Evolutionary conservation across 2,329 filamentous ascomycete genomes (phyloP).

Genomic region (Fusarium albosuccineum): DNA sequence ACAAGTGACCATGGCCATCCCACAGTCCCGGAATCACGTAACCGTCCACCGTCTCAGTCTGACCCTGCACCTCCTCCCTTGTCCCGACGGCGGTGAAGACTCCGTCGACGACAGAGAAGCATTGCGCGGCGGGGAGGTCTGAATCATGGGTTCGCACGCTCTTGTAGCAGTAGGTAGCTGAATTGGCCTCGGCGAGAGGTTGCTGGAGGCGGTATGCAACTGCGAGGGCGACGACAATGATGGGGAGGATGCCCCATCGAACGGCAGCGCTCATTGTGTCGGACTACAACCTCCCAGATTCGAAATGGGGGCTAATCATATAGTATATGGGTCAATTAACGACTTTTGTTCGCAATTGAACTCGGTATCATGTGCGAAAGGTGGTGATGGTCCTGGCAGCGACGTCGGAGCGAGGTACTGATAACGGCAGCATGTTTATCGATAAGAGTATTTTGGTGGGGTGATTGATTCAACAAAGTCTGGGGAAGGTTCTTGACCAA

Average conservation of each 20-base stretch:
- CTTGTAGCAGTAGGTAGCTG: slow-evolving; percentile 56
- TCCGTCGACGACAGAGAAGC: slow-evolving; percentile 68
- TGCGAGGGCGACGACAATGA: slow-evolving; percentile 50
- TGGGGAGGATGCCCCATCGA: slow-evolving; percentile 50
- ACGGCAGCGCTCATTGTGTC: slow-evolving; percentile 24
- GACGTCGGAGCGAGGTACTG: slow-evolving; percentile 20
- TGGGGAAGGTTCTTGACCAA: neutral
- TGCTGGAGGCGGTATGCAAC: slow-evolving; percentile 49
- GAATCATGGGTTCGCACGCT: slow-evolving; percentile 54
- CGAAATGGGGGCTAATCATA: neutral
- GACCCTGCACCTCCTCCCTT: slow-evolving; percentile 34
- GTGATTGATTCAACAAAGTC: slow-evolving; percentile 3
- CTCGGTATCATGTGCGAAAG: neutral
- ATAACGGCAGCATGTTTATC: slow-evolving; percentile 31
- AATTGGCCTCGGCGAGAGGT: slow-evolving; percentile 29
- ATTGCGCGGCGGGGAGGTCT: slow-evolving; percentile 57
- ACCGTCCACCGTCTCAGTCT: slow-evolving; percentile 51
- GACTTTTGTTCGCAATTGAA: neutral
- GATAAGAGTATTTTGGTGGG: slow-evolving; percentile 35
- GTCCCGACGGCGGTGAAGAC: slow-evolving; percentile 63
- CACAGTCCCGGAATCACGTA: slow-evolving; percentile 76
- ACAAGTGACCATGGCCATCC: slow-evolving; percentile 77
- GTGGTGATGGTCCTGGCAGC: slow-evolving; percentile 1
- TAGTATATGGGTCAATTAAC: neutral
- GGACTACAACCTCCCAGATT: neutral